Conservation (phyloP, 1,139 yeast species). For the Kodamaea ohmeri region DNA sequence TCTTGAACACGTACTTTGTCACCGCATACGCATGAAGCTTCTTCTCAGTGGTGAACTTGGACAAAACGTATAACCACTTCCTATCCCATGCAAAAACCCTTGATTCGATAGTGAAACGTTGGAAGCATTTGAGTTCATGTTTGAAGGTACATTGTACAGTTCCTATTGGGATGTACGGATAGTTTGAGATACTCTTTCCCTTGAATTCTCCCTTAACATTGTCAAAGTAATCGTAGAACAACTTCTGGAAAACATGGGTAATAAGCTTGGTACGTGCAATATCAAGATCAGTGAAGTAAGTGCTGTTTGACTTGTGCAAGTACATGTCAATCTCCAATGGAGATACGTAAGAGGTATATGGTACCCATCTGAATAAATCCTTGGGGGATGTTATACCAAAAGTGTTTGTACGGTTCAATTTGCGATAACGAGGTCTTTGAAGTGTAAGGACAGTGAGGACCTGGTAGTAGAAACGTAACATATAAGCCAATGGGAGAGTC, state of each 20-base stretch:
- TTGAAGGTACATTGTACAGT: conserved; percentile 66
- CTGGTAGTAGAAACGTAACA: conserved; percentile 56
- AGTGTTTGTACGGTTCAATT: conserved; percentile 30
- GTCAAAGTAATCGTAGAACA: conserved; percentile 38
- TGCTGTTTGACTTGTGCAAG: conserved; percentile 81
- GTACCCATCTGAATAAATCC: conserved; percentile 45
- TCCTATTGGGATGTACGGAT: conserved; percentile 79
- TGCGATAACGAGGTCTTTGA: conserved; percentile 26
- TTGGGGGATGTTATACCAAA: conserved; percentile 28
- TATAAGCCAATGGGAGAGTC: conserved; percentile 67
- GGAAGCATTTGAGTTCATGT: conserved; percentile 70
- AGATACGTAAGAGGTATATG: conserved; percentile 59
- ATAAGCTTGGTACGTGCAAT: conserved; percentile 69
- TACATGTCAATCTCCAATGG: conserved; percentile 83
- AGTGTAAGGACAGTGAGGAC: conserved; percentile 40
- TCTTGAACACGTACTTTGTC: conserved; percentile 75
- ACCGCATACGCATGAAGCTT: conserved; percentile 59
- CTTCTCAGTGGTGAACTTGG: conserved; percentile 53
- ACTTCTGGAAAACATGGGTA: conserved; percentile 51
- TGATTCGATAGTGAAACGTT: conserved; percentile 52
- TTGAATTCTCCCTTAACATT: conserved; percentile 40
- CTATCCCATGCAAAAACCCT: conserved; percentile 79
- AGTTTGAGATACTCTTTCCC: conserved; percentile 23
- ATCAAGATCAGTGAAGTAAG: conserved; percentile 84
- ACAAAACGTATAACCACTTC: conserved; percentile 77